These are phyloP conservation scores for Ophiostoma himal-ulmi DNA, from an alignment of 2,329 filamentous ascomycete genomes.

Conservation along the genomic window DNA sequence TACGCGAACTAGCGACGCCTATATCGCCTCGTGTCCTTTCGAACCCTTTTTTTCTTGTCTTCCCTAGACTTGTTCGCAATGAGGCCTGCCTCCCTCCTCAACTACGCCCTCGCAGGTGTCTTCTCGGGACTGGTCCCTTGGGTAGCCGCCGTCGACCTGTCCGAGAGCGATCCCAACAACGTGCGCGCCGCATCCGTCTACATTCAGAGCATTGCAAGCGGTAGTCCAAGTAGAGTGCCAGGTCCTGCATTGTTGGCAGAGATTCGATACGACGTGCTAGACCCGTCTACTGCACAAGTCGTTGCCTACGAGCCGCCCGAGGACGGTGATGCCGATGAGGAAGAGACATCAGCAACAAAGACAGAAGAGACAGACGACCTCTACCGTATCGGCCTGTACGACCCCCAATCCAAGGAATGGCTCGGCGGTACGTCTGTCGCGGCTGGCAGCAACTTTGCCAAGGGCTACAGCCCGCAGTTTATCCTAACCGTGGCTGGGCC, in stretches of 20 bases:
- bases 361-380: slow-evolving; percentile 42
- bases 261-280: slow-evolving; percentile 48
- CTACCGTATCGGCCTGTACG: slow-evolving; percentile 54
- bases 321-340: slow-evolving; percentile 11
- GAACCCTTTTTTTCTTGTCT: not conserved
- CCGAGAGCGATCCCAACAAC: slow-evolving; percentile 25
- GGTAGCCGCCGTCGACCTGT: slow-evolving; percentile 8
- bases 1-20: not conserved
- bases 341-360: slow-evolving; percentile 8
- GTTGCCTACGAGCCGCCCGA: slow-evolving; percentile 53
- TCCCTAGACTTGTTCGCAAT: not conserved
- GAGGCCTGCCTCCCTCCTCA: slow-evolving; percentile 17
- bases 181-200: slow-evolving; percentile 47
- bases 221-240: slow-evolving; percentile 28
- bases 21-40: not conserved
- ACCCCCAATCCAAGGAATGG: slow-evolving; percentile 44
- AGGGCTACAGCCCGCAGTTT: slow-evolving; percentile 55
- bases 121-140: not conserved
- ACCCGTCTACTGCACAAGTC: slow-evolving; percentile 40
- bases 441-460: slow-evolving; percentile 52
- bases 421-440: slow-evolving; percentile 51
- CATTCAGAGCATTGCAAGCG: slow-evolving; percentile 38
- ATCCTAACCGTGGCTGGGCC: slow-evolving; percentile 44
- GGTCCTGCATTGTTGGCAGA: slow-evolving; percentile 45
- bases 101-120: slow-evolving; percentile 17